Evolutionary conservation across 2,329 filamentous ascomycete species (phyloP), one percentile per base, ranked within the genome.

Genomic region (Fusarium brachygibbosum): DNA sequence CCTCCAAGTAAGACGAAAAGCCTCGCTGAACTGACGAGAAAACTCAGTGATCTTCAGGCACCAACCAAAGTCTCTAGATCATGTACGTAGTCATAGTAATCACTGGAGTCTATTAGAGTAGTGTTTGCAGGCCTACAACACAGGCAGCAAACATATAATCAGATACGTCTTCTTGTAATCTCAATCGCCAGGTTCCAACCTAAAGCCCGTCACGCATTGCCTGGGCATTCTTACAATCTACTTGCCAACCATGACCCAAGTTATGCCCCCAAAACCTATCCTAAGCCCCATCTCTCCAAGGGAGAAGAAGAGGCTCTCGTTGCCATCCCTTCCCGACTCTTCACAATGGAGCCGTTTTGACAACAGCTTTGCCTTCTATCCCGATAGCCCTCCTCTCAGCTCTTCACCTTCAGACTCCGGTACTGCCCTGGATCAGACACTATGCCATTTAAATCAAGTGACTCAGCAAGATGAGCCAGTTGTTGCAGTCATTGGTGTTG

Each of bases 401-500:
- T 62, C 44, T 21, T 40, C 61, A 11, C 49, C 44, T 3, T 56
- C 65, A n/a, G 53, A 53, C 6, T 29, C 44, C 7, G 61, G 51
- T 4, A 28, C 42, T 29, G 19, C 25, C 10, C 16, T 58, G 16
- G 29, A 25, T n/a, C 32, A 45, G 25, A 31, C 46, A 4, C 29
- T 40, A 4, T 25, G 8, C 14, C n/a, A 29, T 8, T 19, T 48
- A 3, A 19, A 41, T 9, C 17, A 54, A 19, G 51, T 70, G 35
- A 32, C 29, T n/a, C n/a, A 37, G 9, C 32, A 57, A 0, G 48
- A 52, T 11, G 66, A 77, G 9, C 78, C 81, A 5, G 25, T 80
- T 4, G 77, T 85, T 6, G 83, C 82, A 35, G 79, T 86, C 19
- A 81, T 86, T 25, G 84, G 84, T 9, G 82, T 85, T n/a, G 84